Evolutionary conservation across 2,329 filamentous ascomycete species (phyloP), one percentile per base, ranked within the genome.

Genomic region (Aspergillus terreus): DNA sequence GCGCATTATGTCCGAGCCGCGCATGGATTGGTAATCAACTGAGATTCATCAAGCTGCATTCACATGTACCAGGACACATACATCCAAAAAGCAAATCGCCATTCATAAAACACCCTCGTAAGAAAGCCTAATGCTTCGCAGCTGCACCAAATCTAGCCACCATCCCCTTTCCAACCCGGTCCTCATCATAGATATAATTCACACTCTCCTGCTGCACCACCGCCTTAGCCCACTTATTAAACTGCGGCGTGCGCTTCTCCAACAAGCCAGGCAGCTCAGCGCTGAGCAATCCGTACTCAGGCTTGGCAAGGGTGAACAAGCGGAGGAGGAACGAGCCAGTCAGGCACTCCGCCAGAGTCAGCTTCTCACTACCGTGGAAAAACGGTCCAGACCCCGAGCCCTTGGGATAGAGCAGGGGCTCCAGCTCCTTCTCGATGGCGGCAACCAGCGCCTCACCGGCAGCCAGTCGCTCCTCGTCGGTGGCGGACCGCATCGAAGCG

Each of bases 261-360:
- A 70, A 17, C 71, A 75, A 45, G 70, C 65, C 44, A 71, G 63
- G 50, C 84, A 65, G 21, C 65, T 77, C 58, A 62, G 65, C 0
- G 82, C 84, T 50, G 82, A 67, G 14, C 15, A 71, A 49, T 0
- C 63, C 67, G 52, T 89, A 52, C 33, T 75, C 75, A 19, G 80
- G 72, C 62, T 84, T 82, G 0, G 77, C 63, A 25, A 82, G 76
- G 1, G 75, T 69, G 42, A 84, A 75, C 17, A 85, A 65, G 2
- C 87, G 78, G 17, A 90, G 63, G 9, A 88, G 63, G 65, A 91
- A 90, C 0, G 87, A 84, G 2, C 59, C 57, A 11, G 49, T 57
- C 51, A 62, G 47, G 25, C 19, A 88, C 81, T 94, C 90, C 10
- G 85, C 89, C 33, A 91, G 70, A 0, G 88, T 92, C 38, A 91